These are phyloP conservation scores for Albophoma yamanashiensis DNA, from an alignment of 2,329 filamentous ascomycete genomes.

Conservation along the genomic window DNA sequence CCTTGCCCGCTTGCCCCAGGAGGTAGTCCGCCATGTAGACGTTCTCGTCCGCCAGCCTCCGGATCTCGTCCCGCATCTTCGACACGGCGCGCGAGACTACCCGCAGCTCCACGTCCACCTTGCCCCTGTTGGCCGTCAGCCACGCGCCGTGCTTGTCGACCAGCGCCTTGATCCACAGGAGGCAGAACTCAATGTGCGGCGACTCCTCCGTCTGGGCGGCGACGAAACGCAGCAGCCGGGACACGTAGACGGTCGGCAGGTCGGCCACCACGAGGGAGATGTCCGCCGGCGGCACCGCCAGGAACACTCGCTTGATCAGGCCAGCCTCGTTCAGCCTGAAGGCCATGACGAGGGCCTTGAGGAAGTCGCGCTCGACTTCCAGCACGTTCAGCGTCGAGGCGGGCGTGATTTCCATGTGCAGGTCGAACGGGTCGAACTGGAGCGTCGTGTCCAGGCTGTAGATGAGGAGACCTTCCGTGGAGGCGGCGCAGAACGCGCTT, in stretches of 20 bases:
- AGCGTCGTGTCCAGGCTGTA: constrained; percentile 81
- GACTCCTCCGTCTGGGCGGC: constrained; percentile 80
- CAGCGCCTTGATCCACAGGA: constrained; percentile 81
- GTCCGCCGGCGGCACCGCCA: constrained; percentile 64
- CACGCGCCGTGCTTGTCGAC: constrained; percentile 76
- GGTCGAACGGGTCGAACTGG: constrained; percentile 90
- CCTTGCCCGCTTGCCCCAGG: constrained; percentile 35
- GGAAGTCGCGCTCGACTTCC: constrained; percentile 62
- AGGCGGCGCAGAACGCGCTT: constrained; percentile 84
- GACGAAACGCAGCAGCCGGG: constrained; percentile 75
- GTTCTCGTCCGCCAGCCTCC: constrained; percentile 77
- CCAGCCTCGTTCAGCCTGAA: constrained; percentile 86
- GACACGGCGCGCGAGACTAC: constrained; percentile 71
- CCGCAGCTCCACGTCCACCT: constrained; percentile 75
- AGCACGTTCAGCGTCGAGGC: constrained; percentile 65
- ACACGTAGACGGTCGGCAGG: constrained; percentile 77
- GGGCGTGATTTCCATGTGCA: constrained; percentile 89
- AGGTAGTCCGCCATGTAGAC: constrained; percentile 83
- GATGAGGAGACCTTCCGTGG: constrained; percentile 85
- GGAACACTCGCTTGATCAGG: constrained; percentile 77
- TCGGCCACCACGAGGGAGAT: constrained; percentile 69
- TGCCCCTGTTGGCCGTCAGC: constrained; percentile 69
- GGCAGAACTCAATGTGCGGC: constrained; percentile 88
- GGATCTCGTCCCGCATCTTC: constrained; percentile 72
- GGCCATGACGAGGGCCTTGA: constrained; percentile 92